These are phyloP conservation scores for Extremus antarcticus DNA, from an alignment of 495 filamentous ascomycete species.

Conservation along the genomic window DNA sequence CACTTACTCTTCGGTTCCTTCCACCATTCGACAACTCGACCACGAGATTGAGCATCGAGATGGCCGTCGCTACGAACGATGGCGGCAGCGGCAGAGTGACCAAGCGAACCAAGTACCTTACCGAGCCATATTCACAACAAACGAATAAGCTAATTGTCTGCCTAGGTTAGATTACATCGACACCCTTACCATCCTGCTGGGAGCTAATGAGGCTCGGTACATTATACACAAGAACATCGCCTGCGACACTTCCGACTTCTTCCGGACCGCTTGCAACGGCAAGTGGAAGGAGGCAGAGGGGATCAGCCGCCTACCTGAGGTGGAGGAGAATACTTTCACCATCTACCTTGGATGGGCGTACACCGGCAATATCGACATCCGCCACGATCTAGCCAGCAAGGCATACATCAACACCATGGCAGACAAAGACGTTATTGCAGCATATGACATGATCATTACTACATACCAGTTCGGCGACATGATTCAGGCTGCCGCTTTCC, in stretches of 20 bases:
- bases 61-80: no score
- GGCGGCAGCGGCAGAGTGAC: no score
- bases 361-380: background rate
- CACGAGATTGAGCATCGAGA: no score
- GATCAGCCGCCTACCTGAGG: background rate
- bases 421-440: background rate
- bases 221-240: slow-evolving; percentile 2
- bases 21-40: no score
- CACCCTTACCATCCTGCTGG: background rate
- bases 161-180: background rate
- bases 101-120: no score
- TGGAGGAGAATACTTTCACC: background rate
- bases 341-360: background rate
- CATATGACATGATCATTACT: background rate
- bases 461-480: background rate
- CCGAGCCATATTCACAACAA: no score
- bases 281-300: slow-evolving; percentile 2
- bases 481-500: background rate
- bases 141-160: no score
- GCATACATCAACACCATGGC: background rate
- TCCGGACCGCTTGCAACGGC: slow-evolving; percentile 5
- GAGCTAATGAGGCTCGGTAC: background rate
- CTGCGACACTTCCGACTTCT: slow-evolving; percentile 6
- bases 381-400: background rate
- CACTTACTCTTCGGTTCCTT: no score